These are phyloP conservation scores for Bryoglossum gracile DNA, from an alignment of 495 filamentous ascomycete genomes.

Conservation along the genomic window DNA sequence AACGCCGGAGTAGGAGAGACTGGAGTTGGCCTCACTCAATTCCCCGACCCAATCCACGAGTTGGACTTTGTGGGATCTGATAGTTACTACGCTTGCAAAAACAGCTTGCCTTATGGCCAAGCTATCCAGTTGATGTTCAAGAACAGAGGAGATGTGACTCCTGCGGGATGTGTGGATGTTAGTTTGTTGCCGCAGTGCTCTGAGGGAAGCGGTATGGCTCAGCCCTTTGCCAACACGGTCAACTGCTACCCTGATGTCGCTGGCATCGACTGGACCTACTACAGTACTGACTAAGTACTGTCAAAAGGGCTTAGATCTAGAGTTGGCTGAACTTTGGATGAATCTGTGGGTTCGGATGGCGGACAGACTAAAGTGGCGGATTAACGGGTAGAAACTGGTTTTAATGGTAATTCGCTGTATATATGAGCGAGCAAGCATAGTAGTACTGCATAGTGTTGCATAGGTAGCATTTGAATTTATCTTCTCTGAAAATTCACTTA, in stretches of 20 bases:
- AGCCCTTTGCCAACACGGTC: constrained; percentile 23
- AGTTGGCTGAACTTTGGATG: too few relatives aligned
- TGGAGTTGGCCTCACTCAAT: constrained; percentile 12
- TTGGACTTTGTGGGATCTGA: constrained; percentile 20
- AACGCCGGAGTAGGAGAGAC: constrained; percentile 23
- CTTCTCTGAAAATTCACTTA: too few relatives aligned
- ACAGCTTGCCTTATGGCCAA: constrained; percentile 21
- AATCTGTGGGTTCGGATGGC: too few relatives aligned
- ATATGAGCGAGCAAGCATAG: too few relatives aligned
- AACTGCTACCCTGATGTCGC: constrained; percentile 25
- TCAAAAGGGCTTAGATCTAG: too few relatives aligned
- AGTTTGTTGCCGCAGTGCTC: constrained; percentile 27
- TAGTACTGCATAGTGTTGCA: too few relatives aligned
- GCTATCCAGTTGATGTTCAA: constrained; percentile 9
- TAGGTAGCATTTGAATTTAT: too few relatives aligned
- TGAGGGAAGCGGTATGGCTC: constrained; percentile 22
- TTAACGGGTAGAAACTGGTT: too few relatives aligned
- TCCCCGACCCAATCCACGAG: constrained; percentile 12
- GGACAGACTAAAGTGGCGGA: neutral
- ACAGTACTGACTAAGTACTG: constrained; percentile 5
- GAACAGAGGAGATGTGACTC: constrained; percentile 9
- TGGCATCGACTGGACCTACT: constrained; percentile 22
- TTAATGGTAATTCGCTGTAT: too few relatives aligned
- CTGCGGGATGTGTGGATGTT: constrained; percentile 24
- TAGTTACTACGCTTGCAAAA: constrained; percentile 27